Evolutionary conservation across 192 early-diverging fungal species (phyloP).

Genomic region (Coemansia sp.): DNA sequence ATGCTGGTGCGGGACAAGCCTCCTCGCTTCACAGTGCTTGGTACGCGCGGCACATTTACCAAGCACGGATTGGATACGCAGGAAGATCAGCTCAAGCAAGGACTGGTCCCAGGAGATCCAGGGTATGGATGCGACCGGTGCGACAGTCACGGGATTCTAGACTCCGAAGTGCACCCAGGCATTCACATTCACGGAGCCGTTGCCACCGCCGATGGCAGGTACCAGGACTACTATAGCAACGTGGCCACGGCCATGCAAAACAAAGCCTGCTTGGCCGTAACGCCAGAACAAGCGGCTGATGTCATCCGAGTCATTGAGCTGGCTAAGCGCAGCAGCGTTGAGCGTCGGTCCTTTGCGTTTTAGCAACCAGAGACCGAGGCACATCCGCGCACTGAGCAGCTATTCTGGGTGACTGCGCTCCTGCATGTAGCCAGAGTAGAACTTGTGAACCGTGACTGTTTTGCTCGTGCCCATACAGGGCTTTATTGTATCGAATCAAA

Average conservation of each 20-base stretch:
- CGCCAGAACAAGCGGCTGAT: slow-evolving; percentile 61
- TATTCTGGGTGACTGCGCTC: too few species aligned
- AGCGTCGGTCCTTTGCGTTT: slow-evolving; percentile 49
- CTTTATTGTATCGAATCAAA: too few species aligned
- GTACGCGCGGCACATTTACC: slow-evolving; percentile 63
- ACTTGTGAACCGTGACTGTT: too few species aligned
- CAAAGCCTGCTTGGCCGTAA: slow-evolving; percentile 50
- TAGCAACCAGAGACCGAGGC: slow-evolving; percentile 11
- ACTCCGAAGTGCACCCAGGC: slow-evolving; percentile 48
- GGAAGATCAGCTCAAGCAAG: slow-evolving; percentile 67
- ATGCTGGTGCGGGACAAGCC: slow-evolving; percentile 67
- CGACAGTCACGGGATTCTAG: slow-evolving; percentile 50
- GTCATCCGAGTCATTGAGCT: slow-evolving; percentile 68
- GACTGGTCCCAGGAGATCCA: slow-evolving; percentile 49
- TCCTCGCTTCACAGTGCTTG: slow-evolving; percentile 62
- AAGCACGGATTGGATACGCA: slow-evolving; percentile 70
- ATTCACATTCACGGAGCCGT: slow-evolving; percentile 51
- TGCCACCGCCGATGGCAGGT: slow-evolving; percentile 56
- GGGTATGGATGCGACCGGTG: slow-evolving; percentile 58
- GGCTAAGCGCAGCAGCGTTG: slow-evolving; percentile 59
- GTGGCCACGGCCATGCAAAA: slow-evolving; percentile 57
- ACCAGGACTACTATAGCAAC: slow-evolving; percentile 62
- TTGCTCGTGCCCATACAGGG: too few species aligned
- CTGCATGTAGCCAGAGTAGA: too few species aligned
- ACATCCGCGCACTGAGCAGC: not conserved